A percentile compares a stretch with the other conserved stretches of the same genome.
These are phyloP conservation scores for Triticum monococcum DNA, from an alignment of 176 grass and related monocot genomes.

Conservation along the genomic window DNA sequence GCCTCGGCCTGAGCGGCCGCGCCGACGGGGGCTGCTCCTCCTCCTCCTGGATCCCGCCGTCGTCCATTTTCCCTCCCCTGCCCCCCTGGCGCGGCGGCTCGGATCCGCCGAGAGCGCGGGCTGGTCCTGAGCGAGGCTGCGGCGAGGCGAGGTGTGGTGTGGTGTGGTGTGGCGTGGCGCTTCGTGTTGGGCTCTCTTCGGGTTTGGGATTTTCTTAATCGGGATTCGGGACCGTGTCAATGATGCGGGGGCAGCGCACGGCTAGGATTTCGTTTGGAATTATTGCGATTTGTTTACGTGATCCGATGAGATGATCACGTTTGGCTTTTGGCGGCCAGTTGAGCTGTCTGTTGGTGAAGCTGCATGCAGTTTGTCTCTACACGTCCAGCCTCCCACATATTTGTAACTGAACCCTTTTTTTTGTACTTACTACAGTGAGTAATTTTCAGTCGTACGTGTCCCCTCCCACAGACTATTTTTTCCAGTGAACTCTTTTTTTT, in stretches of 20 bases:
- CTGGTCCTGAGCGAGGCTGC: background rate
- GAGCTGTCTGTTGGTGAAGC: background rate
- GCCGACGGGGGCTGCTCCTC: constrained; percentile 8
- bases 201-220: background rate
- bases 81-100: background rate
- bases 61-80: constrained; percentile 39
- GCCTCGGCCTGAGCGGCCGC: constrained; percentile 22
- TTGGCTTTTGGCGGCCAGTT: background rate
- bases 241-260: background rate
- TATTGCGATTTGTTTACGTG: background rate
- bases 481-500: too few species aligned
- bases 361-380: background rate
- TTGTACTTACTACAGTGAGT: background rate
- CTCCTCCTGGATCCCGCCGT: constrained; percentile 76
- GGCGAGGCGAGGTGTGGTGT: background rate
- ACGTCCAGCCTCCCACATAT: background rate
- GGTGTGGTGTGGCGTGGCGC: background rate
- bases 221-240: background rate
- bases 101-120: constrained; percentile 1
- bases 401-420: background rate
- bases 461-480: too few species aligned
- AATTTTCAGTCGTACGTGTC: too few species aligned
- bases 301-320: background rate
- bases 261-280: background rate
- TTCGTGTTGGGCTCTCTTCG: background rate